These are phyloP conservation scores for Metarhizium rileyi DNA, from an alignment of 2,329 filamentous ascomycete species.

Conservation along the genomic window DNA sequence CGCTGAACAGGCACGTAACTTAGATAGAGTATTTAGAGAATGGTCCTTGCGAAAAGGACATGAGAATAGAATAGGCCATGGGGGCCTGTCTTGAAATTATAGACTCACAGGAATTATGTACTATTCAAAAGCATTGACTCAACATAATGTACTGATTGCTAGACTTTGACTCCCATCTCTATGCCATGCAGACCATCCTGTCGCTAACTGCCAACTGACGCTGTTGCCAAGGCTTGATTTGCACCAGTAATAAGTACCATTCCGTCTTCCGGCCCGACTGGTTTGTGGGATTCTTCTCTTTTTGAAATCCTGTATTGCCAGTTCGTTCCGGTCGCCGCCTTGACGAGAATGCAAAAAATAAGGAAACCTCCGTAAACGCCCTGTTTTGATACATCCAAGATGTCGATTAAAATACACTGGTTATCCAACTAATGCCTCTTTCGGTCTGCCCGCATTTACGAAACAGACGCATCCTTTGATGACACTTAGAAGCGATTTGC, in stretches of 20 bases:
- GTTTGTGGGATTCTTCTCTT: background rate
- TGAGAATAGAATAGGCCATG: too few relatives aligned
- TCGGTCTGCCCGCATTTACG: background rate
- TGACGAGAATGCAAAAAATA: background rate
- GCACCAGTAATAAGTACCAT: too few relatives aligned
- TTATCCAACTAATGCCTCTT: constrained; percentile 1
- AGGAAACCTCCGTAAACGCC: background rate
- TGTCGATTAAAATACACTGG: background rate
- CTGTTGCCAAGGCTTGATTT: background rate
- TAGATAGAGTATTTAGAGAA: too few relatives aligned
- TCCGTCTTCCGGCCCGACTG: background rate
- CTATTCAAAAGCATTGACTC: background rate
- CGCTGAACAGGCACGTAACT: too few relatives aligned
- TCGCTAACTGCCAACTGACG: background rate
- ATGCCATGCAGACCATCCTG: background rate
- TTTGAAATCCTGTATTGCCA: background rate
- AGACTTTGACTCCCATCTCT: constrained; percentile 1
- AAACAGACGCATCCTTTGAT: background rate
- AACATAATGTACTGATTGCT: constrained; percentile 8
- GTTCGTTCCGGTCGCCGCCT: background rate
- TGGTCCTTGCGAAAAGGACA: too few relatives aligned
- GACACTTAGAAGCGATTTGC: constrained; percentile 17
- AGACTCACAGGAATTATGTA: too few relatives aligned
- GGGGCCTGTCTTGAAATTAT: too few relatives aligned
- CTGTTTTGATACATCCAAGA: background rate